Evolutionary conservation across 768 basidiomycete genomes (phyloP).

Genomic region (Suillus tomentosus): DNA sequence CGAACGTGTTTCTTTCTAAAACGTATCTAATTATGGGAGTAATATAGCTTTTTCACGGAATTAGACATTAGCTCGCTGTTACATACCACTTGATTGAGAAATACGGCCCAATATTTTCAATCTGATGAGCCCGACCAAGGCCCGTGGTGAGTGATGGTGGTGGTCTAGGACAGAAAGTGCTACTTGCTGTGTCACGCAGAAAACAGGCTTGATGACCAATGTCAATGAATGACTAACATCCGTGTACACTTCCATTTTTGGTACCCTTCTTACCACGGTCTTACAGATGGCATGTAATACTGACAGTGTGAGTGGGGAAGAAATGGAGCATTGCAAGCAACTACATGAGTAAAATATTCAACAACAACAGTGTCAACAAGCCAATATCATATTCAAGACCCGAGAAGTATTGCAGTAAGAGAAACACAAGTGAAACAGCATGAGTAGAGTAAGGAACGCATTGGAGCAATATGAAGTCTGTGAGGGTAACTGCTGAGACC

Average conservation of each 20-base stretch:
- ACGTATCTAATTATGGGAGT: constrained; percentile 19
- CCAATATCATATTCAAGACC: constrained; percentile 11
- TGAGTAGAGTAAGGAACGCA: constrained; percentile 19
- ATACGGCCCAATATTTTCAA: constrained; percentile 5
- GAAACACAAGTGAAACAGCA: constrained; percentile 27
- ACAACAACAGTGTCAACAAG: constrained; percentile 8
- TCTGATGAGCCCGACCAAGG: constrained; percentile 15
- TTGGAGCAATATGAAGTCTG: constrained; percentile 24
- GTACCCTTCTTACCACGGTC: not conserved
- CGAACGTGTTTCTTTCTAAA: constrained; percentile 25
- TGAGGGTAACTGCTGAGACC: constrained; percentile 24
- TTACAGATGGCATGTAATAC: too few species aligned
- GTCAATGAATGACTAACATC: not conserved
- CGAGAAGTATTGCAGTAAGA: constrained; percentile 17
- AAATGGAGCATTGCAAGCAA: constrained; percentile 12
- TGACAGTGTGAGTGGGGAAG: not conserved
- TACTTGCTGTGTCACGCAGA: constrained; percentile 16
- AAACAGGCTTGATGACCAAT: constrained; percentile 30
- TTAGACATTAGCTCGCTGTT: constrained; percentile 11
- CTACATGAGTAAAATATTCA: constrained; percentile 11
- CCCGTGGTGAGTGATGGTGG: constrained; percentile 22
- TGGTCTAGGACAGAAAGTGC: constrained; percentile 24
- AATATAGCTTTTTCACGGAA: constrained; percentile 17
- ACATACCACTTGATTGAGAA: constrained; percentile 21
- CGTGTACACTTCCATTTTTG: not conserved